A percentile compares a stretch with the other conserved stretches of the same genome.
phyloP scores from a whole-genome alignment of 139 green algal species.

The Marvania coccoides region DNA sequence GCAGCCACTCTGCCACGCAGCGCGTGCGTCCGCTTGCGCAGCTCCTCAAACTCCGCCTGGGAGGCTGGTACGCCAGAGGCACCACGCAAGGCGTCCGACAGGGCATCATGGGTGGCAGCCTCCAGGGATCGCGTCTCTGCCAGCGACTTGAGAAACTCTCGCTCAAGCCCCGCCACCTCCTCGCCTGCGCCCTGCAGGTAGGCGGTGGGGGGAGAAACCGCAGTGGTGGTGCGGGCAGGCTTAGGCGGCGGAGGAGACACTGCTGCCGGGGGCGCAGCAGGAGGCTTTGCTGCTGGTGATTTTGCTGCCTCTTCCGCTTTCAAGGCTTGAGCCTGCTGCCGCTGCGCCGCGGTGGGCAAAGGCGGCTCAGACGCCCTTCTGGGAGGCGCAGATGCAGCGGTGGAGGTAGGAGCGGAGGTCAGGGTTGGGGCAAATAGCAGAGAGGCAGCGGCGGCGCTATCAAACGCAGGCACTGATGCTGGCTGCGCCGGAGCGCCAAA shows the following conservation, averaged over 20 bases:
- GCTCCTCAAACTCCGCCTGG: not conserved
- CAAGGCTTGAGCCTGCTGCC: not conserved
- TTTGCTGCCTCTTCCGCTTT: not conserved
- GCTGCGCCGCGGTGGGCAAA: not conserved
- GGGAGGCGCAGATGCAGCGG: not conserved
- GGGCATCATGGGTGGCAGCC: not conserved
- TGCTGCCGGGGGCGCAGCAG: not conserved
- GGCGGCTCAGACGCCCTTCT: not conserved
- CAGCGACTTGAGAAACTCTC: slow-evolving; percentile 29
- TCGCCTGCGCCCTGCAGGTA: slow-evolving; percentile 6
- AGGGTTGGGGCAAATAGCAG: too few species aligned
- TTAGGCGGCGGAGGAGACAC: not conserved
- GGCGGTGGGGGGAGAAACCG: not conserved
- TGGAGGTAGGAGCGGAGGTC: too few species aligned
- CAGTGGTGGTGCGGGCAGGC: not conserved
- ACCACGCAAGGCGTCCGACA: not conserved
- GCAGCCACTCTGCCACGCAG: not conserved
- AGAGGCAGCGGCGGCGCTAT: too few species aligned
- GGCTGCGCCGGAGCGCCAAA: too few species aligned
- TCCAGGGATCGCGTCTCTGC: slow-evolving; percentile 19
- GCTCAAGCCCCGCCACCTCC: slow-evolving; percentile 20
- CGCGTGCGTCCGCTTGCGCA: not conserved
- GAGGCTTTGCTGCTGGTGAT: not conserved
- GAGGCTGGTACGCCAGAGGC: not conserved
- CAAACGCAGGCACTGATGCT: too few species aligned